Evolutionary conservation across 768 basidiomycete genomes (phyloP).

Genomic region (Sarcomyxa edulis): DNA sequence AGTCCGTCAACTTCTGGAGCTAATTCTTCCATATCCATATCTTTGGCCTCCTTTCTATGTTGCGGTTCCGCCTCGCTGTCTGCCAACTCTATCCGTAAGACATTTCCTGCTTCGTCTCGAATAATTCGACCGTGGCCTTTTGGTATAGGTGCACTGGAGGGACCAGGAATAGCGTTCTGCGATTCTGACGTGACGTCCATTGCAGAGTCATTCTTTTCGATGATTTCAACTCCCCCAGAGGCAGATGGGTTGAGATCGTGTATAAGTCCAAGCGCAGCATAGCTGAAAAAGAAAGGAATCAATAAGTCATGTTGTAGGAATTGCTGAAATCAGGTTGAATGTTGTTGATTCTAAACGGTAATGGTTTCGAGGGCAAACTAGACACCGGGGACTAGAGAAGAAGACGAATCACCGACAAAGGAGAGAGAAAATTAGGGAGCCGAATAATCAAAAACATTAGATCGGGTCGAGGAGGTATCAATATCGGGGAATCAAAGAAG

Average conservation of each 20-base stretch:
- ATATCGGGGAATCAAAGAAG: too few species aligned
- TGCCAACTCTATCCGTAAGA: conserved; percentile 63
- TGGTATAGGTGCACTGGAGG: conserved; percentile 29
- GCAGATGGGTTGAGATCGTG: conserved; percentile 61
- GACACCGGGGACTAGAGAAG: conserved; percentile 2
- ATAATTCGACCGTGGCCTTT: conserved; percentile 78
- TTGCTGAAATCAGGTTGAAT: too few species aligned
- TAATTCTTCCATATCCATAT: conserved; percentile 36
- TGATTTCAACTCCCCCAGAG: conserved; percentile 63
- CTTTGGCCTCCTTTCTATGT: too few species aligned
- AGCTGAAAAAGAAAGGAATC: conserved; percentile 58
- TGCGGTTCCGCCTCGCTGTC: conserved; percentile 52
- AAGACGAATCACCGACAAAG: conserved; percentile 7
- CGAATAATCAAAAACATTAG: neutral
- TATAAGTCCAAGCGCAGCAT: conserved; percentile 70
- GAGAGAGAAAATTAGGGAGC: conserved; percentile 9
- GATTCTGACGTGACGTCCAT: conserved; percentile 10
- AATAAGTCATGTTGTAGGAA: too few species aligned
- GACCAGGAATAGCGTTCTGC: conserved; percentile 8
- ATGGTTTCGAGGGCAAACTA: too few species aligned
- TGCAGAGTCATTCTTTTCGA: conserved; percentile 13
- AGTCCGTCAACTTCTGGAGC: conserved; percentile 26
- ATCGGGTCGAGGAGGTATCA: neutral
- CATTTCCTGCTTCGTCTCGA: conserved; percentile 72
- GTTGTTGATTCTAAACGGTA: too few species aligned